These are phyloP conservation scores for Penicillium brasilianum DNA, from an alignment of 2,329 filamentous ascomycete species.

Conservation along the genomic window DNA sequence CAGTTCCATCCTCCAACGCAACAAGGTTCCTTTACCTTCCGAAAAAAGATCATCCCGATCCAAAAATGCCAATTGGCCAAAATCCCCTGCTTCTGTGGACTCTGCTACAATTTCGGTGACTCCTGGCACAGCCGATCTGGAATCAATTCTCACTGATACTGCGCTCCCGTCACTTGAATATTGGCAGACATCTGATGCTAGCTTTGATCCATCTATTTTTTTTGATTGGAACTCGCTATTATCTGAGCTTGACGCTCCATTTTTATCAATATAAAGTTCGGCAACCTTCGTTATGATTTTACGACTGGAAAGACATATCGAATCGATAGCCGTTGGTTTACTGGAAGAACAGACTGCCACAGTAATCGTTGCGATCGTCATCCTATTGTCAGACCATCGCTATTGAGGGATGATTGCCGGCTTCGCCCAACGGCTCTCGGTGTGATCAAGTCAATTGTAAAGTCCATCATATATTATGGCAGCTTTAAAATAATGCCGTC, in stretches of 20 bases:
- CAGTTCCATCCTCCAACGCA: slow-evolving; percentile 33
- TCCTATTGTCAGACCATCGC: not conserved
- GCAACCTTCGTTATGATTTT: not conserved
- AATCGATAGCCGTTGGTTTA: no score
- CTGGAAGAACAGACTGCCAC: not conserved
- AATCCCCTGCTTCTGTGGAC: no score
- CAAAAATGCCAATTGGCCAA: not conserved
- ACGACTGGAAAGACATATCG: not conserved
- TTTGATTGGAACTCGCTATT: slow-evolving; percentile 30
- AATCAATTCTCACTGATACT: slow-evolving; percentile 8
- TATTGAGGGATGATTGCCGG: not conserved
- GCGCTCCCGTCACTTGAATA: slow-evolving; percentile 23
- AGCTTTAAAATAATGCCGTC: not conserved
- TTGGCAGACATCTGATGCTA: slow-evolving; percentile 28
- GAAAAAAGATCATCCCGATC: not conserved
- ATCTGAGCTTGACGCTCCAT: slow-evolving; percentile 25
- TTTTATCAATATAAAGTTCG: slow-evolving; percentile 15
- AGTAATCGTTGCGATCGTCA: not conserved
- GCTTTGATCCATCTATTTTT: slow-evolving; percentile 19
- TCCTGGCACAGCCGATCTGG: not conserved
- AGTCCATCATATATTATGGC: not conserved
- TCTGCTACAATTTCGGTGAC: not conserved
- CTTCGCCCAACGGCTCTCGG: not conserved
- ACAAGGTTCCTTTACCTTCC: slow-evolving; percentile 22
- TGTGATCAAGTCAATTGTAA: not conserved